Conservation (phyloP, 208 protist genomes). For the Naegleria lovaniensis region DNA sequence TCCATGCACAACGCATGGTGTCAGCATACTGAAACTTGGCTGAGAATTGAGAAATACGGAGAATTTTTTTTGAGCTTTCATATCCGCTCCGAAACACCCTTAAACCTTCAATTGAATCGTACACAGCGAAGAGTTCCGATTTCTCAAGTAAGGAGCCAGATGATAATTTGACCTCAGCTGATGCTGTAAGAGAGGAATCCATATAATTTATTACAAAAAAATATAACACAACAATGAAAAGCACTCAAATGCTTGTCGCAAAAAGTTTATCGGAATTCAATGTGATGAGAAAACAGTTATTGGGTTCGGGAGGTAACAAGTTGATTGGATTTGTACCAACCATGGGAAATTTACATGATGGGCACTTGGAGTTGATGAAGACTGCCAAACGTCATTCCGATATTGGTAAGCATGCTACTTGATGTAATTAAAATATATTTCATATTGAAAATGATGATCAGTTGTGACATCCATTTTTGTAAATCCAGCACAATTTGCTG, state of each 20-base stretch:
- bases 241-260: background rate
- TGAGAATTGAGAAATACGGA: no score
- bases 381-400: conserved; percentile 31
- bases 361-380: conserved; percentile 48
- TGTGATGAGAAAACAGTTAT: background rate
- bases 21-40: no score
- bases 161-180: no score
- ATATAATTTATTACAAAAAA: background rate
- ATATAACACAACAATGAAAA: background rate
- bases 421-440: no score
- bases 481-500: conserved; percentile 53
- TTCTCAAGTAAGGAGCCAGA: no score
- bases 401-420: no score
- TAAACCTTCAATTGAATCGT: no score
- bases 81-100: no score
- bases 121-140: no score
- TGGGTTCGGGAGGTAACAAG: background rate
- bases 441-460: no score
- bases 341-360: conserved; percentile 51
- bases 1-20: no score
- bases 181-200: background rate
- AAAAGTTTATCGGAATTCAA: background rate
- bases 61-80: no score
- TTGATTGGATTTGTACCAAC: conserved; percentile 52
- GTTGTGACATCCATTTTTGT: conserved; percentile 48